A percentile compares a stretch with the other conserved stretches of the same genome.
Evolutionary conservation across 2,329 filamentous ascomycete genomes (phyloP).

Genomic region (Colletotrichum graminicola): DNA sequence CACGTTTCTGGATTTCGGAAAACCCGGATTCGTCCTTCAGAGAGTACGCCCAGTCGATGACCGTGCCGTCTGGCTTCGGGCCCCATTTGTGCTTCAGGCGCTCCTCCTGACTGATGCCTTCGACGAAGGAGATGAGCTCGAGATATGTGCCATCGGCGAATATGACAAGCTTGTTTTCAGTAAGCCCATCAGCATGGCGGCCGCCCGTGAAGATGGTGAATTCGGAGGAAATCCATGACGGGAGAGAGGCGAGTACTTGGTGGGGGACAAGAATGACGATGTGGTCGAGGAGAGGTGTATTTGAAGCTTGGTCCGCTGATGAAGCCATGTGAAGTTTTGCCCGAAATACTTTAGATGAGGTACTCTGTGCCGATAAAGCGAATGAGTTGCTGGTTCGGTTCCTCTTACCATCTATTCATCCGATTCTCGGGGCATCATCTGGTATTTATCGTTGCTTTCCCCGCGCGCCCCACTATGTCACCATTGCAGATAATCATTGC

Average conservation of each 20-base stretch:
- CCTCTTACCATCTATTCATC: neutral
- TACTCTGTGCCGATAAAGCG: neutral
- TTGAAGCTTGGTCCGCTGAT: neutral
- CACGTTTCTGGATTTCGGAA: slow-evolving; percentile 51
- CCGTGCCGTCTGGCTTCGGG: slow-evolving; percentile 58
- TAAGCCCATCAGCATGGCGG: slow-evolving; percentile 70
- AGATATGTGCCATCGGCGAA: slow-evolving; percentile 75
- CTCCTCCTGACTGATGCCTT: slow-evolving; percentile 47
- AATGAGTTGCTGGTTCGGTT: neutral
- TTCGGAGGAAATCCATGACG: slow-evolving; percentile 62
- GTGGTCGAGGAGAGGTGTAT: slow-evolving; percentile 66
- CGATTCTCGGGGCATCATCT: slow-evolving; percentile 4
- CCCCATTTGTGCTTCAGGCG: slow-evolving; percentile 71
- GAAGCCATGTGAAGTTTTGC: slow-evolving; percentile 19
- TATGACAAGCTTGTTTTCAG: slow-evolving; percentile 72
- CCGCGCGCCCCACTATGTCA: slow-evolving; percentile 41
- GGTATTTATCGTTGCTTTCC: slow-evolving; percentile 27
- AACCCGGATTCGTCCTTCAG: slow-evolving; percentile 54
- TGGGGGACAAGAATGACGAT: slow-evolving; percentile 73
- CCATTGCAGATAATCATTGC: slow-evolving; percentile 32
- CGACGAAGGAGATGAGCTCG: slow-evolving; percentile 73
- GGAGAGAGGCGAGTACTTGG: slow-evolving; percentile 59
- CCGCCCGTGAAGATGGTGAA: slow-evolving; percentile 73
- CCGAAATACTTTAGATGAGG: neutral
- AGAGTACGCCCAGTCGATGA: slow-evolving; percentile 73